Conservation (phyloP, 148 eudicot genomes). For the Dianthus caryophyllus region DNA sequence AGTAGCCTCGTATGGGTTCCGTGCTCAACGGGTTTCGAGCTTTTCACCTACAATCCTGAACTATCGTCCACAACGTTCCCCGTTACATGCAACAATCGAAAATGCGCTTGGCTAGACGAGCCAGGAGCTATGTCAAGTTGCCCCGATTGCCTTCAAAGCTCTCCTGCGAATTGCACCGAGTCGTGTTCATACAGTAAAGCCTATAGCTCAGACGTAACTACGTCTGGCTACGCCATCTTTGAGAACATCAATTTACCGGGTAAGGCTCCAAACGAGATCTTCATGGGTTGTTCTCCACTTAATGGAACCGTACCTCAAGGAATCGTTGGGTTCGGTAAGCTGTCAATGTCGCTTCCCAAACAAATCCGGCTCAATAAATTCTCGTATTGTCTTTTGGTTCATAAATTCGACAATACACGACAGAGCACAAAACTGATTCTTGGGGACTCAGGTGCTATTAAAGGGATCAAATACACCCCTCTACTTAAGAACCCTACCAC, state of each 20-base stretch:
- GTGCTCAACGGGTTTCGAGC: background rate
- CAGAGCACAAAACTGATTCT: constrained; percentile 41
- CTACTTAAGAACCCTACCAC: constrained; percentile 33
- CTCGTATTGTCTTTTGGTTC: constrained; percentile 62
- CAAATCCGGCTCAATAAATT: constrained; percentile 57
- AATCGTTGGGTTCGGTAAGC: constrained; percentile 71
- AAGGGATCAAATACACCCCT: constrained; percentile 43
- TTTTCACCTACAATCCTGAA: background rate
- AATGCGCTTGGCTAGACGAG: background rate
- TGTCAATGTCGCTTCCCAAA: constrained; percentile 46
- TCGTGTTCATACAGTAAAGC: background rate
- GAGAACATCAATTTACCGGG: constrained; percentile 38
- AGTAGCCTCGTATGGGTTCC: too few species aligned
- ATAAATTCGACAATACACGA: constrained; percentile 39
- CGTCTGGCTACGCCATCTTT: constrained; percentile 23
- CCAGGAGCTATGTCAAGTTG: background rate
- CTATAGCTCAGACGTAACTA: background rate
- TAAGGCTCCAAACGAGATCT: constrained; percentile 21
- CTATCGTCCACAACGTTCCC: background rate
- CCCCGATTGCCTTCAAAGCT: background rate
- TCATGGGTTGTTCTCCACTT: constrained; percentile 54
- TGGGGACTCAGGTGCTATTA: background rate
- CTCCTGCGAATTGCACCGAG: background rate
- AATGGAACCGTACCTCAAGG: constrained; percentile 48
- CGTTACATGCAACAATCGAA: background rate